Conservation (phyloP, 768 basidiomycete species). For the Phallus indusiatus region DNA sequence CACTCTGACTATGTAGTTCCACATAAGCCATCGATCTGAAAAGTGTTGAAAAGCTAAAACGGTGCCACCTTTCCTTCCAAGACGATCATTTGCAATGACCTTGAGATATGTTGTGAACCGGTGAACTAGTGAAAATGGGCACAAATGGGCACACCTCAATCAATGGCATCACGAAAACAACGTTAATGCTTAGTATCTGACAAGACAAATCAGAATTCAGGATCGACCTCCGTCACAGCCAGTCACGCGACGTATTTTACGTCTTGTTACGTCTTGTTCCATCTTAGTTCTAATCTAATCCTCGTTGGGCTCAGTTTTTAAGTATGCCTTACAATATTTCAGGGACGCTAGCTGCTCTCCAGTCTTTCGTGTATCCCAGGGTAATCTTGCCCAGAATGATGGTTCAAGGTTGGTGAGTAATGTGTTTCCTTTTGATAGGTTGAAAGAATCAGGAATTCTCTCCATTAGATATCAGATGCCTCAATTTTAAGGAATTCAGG, state of each 20-base stretch:
- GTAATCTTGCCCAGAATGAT: conserved; percentile 54
- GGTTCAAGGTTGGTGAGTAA: conserved; percentile 48
- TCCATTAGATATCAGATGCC: conserved; percentile 75
- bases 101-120: conserved; percentile 24
- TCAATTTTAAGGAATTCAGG: conserved; percentile 66
- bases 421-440: neutral
- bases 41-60: neutral
- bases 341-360: conserved; percentile 59
- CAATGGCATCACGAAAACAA: conserved; percentile 37
- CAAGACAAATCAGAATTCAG: too few species aligned
- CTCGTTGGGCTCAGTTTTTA: neutral
- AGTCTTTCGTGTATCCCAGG: conserved; percentile 58
- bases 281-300: too few species aligned
- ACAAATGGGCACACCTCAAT: conserved; percentile 36
- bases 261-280: neutral
- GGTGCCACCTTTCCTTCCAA: conserved; percentile 77
- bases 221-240: neutral
- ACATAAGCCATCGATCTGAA: neutral
- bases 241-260: neutral
- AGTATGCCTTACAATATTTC: conserved; percentile 69
- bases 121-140: neutral
- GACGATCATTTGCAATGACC: conserved; percentile 93
- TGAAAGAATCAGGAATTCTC: conserved; percentile 8
- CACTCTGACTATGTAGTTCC: conserved; percentile 59
- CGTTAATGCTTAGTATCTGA: too few species aligned